Percentiles rank a stretch among this genome's conserved stretches.
Conservation (phyloP, 2,329 filamentous ascomycete genomes). For the Aureobasidium sp. region DNA sequence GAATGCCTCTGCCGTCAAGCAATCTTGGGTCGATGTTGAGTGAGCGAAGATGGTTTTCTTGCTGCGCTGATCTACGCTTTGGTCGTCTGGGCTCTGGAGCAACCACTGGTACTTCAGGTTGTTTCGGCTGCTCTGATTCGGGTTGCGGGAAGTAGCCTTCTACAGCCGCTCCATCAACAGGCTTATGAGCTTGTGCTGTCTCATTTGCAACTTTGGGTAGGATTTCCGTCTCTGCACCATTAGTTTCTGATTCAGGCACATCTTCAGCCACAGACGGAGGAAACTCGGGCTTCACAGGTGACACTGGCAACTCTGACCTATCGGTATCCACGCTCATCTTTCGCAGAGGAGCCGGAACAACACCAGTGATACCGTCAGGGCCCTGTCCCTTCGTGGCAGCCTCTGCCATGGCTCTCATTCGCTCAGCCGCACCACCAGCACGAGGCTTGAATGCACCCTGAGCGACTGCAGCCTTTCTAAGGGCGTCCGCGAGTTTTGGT, state of each 20-base stretch:
- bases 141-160: slow-evolving; percentile 20
- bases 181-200: not conserved
- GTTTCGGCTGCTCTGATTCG: slow-evolving; percentile 25
- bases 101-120: slow-evolving; percentile 23
- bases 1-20: slow-evolving; percentile 67
- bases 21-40: slow-evolving; percentile 71
- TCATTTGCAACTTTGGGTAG: not conserved
- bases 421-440: slow-evolving; percentile 77
- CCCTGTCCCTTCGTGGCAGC: slow-evolving; percentile 51
- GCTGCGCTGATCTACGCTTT: slow-evolving; percentile 62
- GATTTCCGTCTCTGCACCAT: slow-evolving; percentile 32
- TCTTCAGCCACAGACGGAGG: not conserved
- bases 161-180: not conserved
- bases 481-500: slow-evolving; percentile 62
- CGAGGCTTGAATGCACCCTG: slow-evolving; percentile 76
- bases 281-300: not conserved
- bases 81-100: slow-evolving; percentile 10
- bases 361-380: slow-evolving; percentile 82
- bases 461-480: slow-evolving; percentile 74
- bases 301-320: not conserved
- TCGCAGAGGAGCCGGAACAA: slow-evolving; percentile 67
- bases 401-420: slow-evolving; percentile 48
- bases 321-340: slow-evolving; percentile 16
- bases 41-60: slow-evolving; percentile 68
- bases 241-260: slow-evolving; percentile 54